Base-by-base conservation (phyloP, 352 stramenopile species). In the Thalassiosira livingstoniorum region DNA sequence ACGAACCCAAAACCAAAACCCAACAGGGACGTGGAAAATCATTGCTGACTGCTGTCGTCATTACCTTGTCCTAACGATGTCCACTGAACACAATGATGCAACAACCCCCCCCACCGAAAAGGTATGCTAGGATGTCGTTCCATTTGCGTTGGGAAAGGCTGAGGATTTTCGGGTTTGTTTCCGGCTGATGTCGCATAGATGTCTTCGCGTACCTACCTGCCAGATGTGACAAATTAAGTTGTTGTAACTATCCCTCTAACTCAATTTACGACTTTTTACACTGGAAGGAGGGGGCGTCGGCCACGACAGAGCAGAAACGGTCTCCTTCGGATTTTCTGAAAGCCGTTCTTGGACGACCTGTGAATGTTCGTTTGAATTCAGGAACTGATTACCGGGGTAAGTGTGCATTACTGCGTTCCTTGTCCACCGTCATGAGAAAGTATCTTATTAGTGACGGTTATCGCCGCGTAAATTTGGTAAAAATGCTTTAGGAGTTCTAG, bases 291-390 rank as follows among this genome's bases (percentile, higher is more conserved):
- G 54, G 35, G 32, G 42, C 3, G 32, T 57, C 35, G 39, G 57
- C 34, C 31, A 15, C 60, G 4, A 57, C 72, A 53, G 70, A 86
- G 61, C 78, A 90, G 37, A 92, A 93, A 42, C 78, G 90, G 57
- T 92, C 89, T 51, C 92, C 92, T 0, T 92, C 87, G 0, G 92
- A 95, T 57, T 96, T 95, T 76, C 72, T 96, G 11, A 96, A 96
- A 78, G 90, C 89, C 29, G 89, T 96, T 7, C 80, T 99, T 57
- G 98, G 98, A 23, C 93, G 96, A 42, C 97, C 98, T 45, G 98
- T 99, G 60, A 95, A 95, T 82, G 98, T 99, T 25, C 99, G 99
- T 87, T 94, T 99, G 27, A 99, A 99, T 94, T 98, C 98, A 47
- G 98, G 98, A 75, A 97, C 99, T 60, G 96, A 99, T 90, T 99